Evolutionary conservation across 139 green algal species (phyloP).

Genomic region (Deuterostichococcus epilithicus): DNA sequence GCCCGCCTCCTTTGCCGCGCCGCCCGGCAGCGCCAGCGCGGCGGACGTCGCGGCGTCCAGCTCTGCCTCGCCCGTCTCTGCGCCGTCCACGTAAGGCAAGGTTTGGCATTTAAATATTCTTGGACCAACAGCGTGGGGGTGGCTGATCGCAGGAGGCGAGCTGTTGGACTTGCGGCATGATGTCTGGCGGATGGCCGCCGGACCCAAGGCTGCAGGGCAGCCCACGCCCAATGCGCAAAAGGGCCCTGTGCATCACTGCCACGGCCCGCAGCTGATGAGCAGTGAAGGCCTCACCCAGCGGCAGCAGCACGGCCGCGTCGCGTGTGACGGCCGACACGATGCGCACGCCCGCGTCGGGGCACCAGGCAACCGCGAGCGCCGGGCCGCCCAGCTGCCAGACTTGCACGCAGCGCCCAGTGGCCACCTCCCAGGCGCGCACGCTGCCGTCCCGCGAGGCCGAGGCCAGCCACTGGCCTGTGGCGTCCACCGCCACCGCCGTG

Average conservation of each 20-base stretch:
- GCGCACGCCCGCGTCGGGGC: conserved; percentile 42
- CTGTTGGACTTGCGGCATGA: no score
- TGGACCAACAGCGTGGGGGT: no score
- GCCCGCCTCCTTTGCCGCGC: conserved; percentile 6
- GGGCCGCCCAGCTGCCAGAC: conserved; percentile 47
- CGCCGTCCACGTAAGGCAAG: not conserved
- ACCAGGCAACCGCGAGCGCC: conserved; percentile 67
- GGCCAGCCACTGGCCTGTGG: conserved; percentile 80
- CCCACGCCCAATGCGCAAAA: no score
- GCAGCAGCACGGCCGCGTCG: conserved; percentile 58
- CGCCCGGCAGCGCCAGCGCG: not conserved
- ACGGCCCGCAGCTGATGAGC: not conserved
- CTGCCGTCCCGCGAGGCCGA: conserved; percentile 65
- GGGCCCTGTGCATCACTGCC: not conserved
- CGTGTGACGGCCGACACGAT: conserved; percentile 51
- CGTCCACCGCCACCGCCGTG: conserved; percentile 52
- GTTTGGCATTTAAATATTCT: no score
- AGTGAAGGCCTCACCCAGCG: conserved; percentile 14
- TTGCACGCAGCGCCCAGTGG: conserved; percentile 42
- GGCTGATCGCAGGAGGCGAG: no score
- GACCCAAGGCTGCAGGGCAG: no score
- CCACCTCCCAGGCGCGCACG: conserved; percentile 85
- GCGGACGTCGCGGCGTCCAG: conserved; percentile 9
- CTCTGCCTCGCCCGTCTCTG: not conserved
- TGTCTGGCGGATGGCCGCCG: no score